A percentile compares a stretch with the other conserved stretches of the same genome.
Conservation (phyloP, 805 yeast genomes). For the Teunomyces barrocoloradensis region DNA sequence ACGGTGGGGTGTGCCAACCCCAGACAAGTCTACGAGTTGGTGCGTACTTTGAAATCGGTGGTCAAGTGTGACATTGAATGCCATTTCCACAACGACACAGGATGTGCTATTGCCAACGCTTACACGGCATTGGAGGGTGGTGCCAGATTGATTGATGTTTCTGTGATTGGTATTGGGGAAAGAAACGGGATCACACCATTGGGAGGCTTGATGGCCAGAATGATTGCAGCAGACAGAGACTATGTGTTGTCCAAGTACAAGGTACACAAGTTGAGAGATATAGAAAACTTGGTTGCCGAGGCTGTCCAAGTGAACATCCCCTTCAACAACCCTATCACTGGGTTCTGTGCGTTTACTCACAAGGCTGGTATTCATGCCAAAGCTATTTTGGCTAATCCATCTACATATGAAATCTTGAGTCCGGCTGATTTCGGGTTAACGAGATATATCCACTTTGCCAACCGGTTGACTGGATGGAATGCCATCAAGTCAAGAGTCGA, state of each 20-base stretch:
- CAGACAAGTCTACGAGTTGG: conserved; percentile 95
- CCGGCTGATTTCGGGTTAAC: conserved; percentile 95
- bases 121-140: conserved; percentile 98
- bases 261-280: conserved; percentile 90
- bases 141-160: conserved; percentile 89
- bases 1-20: conserved; percentile 99
- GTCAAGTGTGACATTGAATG: conserved; percentile 97
- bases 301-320: conserved; percentile 97
- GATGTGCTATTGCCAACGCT: conserved; percentile 98
- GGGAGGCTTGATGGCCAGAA: conserved; percentile 98
- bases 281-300: conserved; percentile 94
- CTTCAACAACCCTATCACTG: conserved; percentile 97
- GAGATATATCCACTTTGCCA: conserved; percentile 96
- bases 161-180: conserved; percentile 97
- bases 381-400: conserved; percentile 97
- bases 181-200: conserved; percentile 97
- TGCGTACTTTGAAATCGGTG: conserved; percentile 87
- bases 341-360: conserved; percentile 99
- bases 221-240: conserved; percentile 98
- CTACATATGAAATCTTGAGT: conserved; percentile 94
- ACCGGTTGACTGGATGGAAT: conserved; percentile 98
- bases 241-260: conserved; percentile 93
- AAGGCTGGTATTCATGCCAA: conserved; percentile 99
- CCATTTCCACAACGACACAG: conserved; percentile 98
- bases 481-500: conserved; percentile 98